These are phyloP conservation scores for Kurtzmaniella quercitrusa DNA, from an alignment of 1,139 yeast species.

Conservation along the genomic window DNA sequence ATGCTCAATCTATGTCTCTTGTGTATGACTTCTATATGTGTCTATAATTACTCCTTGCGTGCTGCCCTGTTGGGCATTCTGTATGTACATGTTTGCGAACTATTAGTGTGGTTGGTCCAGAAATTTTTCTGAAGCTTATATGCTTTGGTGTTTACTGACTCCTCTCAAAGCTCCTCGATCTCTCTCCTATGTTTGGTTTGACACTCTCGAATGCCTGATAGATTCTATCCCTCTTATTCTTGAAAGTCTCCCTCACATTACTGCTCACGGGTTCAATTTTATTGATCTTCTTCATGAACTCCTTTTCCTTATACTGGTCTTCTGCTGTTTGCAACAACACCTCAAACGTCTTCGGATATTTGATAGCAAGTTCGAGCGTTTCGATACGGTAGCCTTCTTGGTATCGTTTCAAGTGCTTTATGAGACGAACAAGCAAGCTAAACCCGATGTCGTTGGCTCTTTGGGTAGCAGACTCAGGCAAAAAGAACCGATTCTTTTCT, in stretches of 20 bases:
- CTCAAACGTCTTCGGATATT: conserved; percentile 32
- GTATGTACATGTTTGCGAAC: not conserved
- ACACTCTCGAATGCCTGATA: not conserved
- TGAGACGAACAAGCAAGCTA: not conserved
- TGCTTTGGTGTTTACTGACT: too few relatives aligned
- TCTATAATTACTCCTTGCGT: not conserved
- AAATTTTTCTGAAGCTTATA: too few relatives aligned
- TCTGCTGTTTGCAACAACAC: conserved; percentile 20
- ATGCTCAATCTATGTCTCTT: not conserved
- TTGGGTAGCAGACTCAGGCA: not conserved
- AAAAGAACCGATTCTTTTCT: not conserved
- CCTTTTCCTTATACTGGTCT: conserved; percentile 14
- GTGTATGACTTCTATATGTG: not conserved
- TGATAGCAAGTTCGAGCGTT: conserved; percentile 25
- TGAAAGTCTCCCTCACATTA: conserved; percentile 9
- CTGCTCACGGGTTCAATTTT: conserved; percentile 17
- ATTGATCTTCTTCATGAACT: conserved; percentile 24
- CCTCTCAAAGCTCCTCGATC: not conserved
- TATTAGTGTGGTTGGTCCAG: too few relatives aligned
- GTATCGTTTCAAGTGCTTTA: not conserved
- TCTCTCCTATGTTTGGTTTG: not conserved
- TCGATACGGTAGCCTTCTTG: not conserved
- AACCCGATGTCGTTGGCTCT: not conserved
- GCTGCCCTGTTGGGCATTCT: too few relatives aligned
- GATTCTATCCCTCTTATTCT: not conserved